phyloP scores from a whole-genome alignment of 768 basidiomycete species.

The Austroboletus eburneus region DNA sequence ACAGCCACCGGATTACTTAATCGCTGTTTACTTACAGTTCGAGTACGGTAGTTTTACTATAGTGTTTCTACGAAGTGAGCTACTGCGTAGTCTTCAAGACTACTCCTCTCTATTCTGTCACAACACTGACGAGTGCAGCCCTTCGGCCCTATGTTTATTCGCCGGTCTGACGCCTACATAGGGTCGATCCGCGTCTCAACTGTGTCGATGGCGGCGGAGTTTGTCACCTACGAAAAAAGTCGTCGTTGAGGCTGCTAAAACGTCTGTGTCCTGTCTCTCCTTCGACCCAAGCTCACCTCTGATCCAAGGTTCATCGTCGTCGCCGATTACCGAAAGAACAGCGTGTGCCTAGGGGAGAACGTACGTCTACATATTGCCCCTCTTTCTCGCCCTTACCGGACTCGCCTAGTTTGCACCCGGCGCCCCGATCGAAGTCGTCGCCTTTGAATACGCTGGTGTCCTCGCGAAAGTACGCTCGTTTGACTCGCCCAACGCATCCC shows the following conservation, averaged over 20 bases:
- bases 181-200: slow-evolving; percentile 83
- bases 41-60: too few species aligned
- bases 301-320: slow-evolving; percentile 68
- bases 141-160: too few species aligned
- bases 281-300: slow-evolving; percentile 53
- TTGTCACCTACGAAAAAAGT: slow-evolving; percentile 98
- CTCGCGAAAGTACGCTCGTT: slow-evolving; percentile 66
- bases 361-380: slow-evolving; percentile 55
- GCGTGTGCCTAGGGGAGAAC: slow-evolving; percentile 71
- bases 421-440: slow-evolving; percentile 94
- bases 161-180: slow-evolving; percentile 28
- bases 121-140: too few species aligned
- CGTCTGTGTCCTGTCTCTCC: slow-evolving; percentile 43
- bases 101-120: too few species aligned
- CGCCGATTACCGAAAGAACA: slow-evolving; percentile 96
- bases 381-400: not conserved
- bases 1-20: too few species aligned
- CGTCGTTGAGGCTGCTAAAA: slow-evolving; percentile 90
- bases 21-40: too few species aligned
- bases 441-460: slow-evolving; percentile 91
- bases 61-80: too few species aligned
- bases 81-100: too few species aligned
- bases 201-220: slow-evolving; percentile 98
- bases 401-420: slow-evolving; percentile 69
- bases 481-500: slow-evolving; percentile 66